Evolutionary conservation across 768 basidiomycete species (phyloP).

Genomic region (Trametes sanguinea): DNA sequence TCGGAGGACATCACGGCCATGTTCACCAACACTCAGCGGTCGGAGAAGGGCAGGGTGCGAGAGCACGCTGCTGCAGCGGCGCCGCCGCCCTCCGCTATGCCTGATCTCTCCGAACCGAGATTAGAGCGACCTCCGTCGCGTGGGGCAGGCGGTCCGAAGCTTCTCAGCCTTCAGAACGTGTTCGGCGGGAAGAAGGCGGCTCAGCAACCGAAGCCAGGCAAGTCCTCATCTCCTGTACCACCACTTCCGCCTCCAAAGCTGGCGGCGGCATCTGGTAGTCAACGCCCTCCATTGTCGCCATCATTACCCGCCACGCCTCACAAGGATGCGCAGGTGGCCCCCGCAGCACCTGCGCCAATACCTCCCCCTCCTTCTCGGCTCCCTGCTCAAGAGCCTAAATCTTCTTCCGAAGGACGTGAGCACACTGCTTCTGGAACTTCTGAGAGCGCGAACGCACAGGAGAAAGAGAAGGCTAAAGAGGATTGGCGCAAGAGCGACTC

Average conservation of each 20-base stretch:
- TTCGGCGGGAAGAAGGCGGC: slow-evolving; percentile 41
- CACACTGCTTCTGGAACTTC: not conserved
- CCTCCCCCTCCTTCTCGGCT: slow-evolving; percentile 42
- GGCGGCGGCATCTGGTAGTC: not conserved
- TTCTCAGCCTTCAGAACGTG: slow-evolving; percentile 35
- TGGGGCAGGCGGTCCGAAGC: slow-evolving; percentile 26
- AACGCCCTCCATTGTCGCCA: not conserved
- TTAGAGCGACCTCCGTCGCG: slow-evolving; percentile 39
- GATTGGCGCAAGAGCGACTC: slow-evolving; percentile 82
- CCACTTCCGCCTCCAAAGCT: slow-evolving; percentile 36
- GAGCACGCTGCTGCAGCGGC: slow-evolving; percentile 1
- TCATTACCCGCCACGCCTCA: slow-evolving; percentile 11
- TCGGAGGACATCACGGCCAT: slow-evolving; percentile 46
- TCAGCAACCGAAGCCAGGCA: slow-evolving; percentile 10
- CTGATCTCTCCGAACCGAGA: slow-evolving; percentile 18
- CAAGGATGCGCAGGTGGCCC: slow-evolving; percentile 38
- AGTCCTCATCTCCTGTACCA: slow-evolving; percentile 29
- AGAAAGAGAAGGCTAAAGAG: slow-evolving; percentile 55
- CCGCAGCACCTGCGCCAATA: slow-evolving; percentile 52
- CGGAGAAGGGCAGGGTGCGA: slow-evolving; percentile 23
- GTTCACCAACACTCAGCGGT: slow-evolving; percentile 21
- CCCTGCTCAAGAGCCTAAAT: slow-evolving; percentile 45
- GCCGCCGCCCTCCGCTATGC: slow-evolving; percentile 18
- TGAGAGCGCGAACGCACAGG: slow-evolving; percentile 4
- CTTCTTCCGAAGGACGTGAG: not conserved